phyloP scores from a whole-genome alignment of 2,329 filamentous ascomycete species.

The Didymellaceae sp. region DNA sequence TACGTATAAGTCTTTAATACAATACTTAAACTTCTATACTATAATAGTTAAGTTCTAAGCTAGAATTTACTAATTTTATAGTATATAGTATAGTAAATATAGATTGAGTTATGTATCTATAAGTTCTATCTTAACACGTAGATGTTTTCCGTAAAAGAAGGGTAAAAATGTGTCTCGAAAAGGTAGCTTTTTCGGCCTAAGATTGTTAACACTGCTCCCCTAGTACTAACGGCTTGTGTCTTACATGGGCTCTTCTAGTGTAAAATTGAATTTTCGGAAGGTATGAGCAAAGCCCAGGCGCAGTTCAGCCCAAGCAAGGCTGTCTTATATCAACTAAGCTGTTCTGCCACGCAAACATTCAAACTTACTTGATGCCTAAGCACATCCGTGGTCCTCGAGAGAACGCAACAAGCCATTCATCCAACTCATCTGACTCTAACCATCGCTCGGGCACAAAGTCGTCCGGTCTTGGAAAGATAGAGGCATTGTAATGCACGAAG shows the following conservation, averaged over 20 bases:
- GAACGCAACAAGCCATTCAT: slow-evolving; percentile 44
- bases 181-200: slow-evolving; percentile 26
- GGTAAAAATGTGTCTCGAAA: slow-evolving; percentile 35
- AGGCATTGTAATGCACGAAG: slow-evolving; percentile 42
- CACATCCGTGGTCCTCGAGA: slow-evolving; percentile 46
- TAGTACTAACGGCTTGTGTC: not conserved
- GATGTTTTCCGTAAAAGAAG: slow-evolving; percentile 27
- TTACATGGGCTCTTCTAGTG: slow-evolving; percentile 29
- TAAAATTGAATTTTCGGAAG: slow-evolving; percentile 40
- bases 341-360: not conserved
- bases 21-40: no score
- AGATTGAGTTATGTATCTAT: no score
- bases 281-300: slow-evolving; percentile 40
- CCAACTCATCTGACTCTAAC: slow-evolving; percentile 34
- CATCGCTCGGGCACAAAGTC: slow-evolving; percentile 43
- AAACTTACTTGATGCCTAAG: slow-evolving; percentile 38
- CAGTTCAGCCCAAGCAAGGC: slow-evolving; percentile 45
- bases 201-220: not conserved
- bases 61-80: no score
- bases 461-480: slow-evolving; percentile 39
- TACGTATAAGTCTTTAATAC: no score
- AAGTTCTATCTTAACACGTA: no score
- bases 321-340: not conserved
- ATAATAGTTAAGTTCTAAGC: no score
- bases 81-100: no score